Evolutionary conservation across 306 rosid species (phyloP), one percentile per base, ranked within the genome.

Genomic region (Boehmeria nivea): DNA sequence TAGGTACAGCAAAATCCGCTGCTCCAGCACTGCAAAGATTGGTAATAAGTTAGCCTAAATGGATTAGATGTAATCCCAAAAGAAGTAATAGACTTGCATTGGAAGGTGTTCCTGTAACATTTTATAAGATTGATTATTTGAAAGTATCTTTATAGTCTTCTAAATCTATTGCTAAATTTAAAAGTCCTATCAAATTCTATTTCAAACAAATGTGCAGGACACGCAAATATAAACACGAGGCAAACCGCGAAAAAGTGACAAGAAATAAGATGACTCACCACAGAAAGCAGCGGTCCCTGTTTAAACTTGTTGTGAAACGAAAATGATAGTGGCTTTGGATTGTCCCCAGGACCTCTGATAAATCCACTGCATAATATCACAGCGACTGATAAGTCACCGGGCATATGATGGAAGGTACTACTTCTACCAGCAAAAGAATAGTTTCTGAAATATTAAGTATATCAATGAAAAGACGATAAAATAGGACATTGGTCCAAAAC

Each of bases 1-100:
- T 90, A 90, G 26, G 94, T 86, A 69, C 94, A 90, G 78, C 98
- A 90, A 75, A 84, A 82, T 56, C 98, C 98, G 63, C 85, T 87
- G 75, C 87, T 90, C 98, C 98, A 90, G 66, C 88, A 84, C 97
- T 90, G 91, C 78, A 84, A 12, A 33, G 19, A 19, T 15, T 11
- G 15, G 14, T 8, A 33, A 1, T 20, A 33, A 12, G 8, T 54
- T 12, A 54, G 6, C 15, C 16, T 15, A 27, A 51, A n/a, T 22
- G 36, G 17, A 57, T 20, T 38, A 6, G 23, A 38, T 13, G 0
- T 2, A 25, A 33, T n/a, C n/a, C n/a, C n/a, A n/a, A n/a, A n/a
- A n/a, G n/a, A n/a, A n/a, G n/a, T n/a, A n/a, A n/a, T n/a, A n/a
- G n/a, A n/a, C n/a, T n/a, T n/a, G n/a, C n/a, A n/a, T n/a, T n/a